Conservation (phyloP, 2,329 filamentous ascomycete species). For the Sporothrix protearum region DNA sequence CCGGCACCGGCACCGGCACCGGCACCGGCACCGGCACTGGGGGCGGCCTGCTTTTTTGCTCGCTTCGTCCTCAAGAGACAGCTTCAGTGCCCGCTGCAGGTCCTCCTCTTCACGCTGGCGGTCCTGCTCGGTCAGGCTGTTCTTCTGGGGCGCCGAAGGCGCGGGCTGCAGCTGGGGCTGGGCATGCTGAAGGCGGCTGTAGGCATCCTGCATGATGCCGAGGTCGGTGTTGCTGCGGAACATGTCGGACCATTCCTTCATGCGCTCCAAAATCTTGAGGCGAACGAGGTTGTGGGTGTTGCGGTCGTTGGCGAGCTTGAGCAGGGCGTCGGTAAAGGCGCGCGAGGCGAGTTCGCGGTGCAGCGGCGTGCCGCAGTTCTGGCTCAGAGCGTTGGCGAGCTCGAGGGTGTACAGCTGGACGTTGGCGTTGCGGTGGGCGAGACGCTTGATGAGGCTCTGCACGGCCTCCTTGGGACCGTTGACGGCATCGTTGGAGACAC, state of each 20-base stretch:
- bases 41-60: conserved; percentile 51
- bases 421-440: conserved; percentile 91
- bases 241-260: conserved; percentile 96
- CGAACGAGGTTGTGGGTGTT: conserved; percentile 97
- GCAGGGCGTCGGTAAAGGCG: conserved; percentile 88
- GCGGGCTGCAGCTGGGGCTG: conserved; percentile 81
- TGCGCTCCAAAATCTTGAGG: conserved; percentile 91
- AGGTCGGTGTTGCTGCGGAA: conserved; percentile 85
- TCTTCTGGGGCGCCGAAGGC: conserved; percentile 90
- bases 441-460: conserved; percentile 83
- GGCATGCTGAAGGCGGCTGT: conserved; percentile 74
- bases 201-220: conserved; percentile 96
- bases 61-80: conserved; percentile 87
- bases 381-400: conserved; percentile 85
- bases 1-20: conserved; percentile 27
- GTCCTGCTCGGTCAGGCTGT: conserved; percentile 82
- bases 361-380: conserved; percentile 83
- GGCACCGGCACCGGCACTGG: conserved; percentile 37
- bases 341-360: conserved; percentile 87
- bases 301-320: conserved; percentile 86
- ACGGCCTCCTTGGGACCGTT: conserved; percentile 76
- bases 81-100: conserved; percentile 87
- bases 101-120: conserved; percentile 96
- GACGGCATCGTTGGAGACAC: conserved; percentile 48
- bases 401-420: conserved; percentile 94